Conservation (phyloP, 805 yeast species). For the Kodamaea kaohsiungensis region DNA sequence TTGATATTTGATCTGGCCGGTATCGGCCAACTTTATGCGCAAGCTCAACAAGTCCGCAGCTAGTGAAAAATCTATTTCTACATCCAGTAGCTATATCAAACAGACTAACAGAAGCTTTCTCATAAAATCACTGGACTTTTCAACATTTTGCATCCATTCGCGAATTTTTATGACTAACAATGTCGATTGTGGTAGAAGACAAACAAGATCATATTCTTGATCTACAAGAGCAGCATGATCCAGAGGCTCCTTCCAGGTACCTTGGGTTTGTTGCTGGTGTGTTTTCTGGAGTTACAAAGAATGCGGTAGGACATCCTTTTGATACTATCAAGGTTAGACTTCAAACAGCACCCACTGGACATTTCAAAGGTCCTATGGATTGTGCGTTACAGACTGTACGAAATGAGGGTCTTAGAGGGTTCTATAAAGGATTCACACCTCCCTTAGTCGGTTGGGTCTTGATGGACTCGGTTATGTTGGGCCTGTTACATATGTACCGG, state of each 20-base stretch:
- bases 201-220: slow-evolving; percentile 26
- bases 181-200: slow-evolving; percentile 29
- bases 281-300: slow-evolving; percentile 83
- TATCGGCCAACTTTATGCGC: too few relatives aligned
- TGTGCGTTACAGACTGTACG: slow-evolving; percentile 70
- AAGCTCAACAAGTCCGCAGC: too few relatives aligned
- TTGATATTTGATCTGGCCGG: too few relatives aligned
- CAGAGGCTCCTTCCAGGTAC: slow-evolving; percentile 44
- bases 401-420: slow-evolving; percentile 76
- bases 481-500: slow-evolving; percentile 78
- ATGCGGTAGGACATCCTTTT: slow-evolving; percentile 90
- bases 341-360: slow-evolving; percentile 61
- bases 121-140: too few relatives aligned
- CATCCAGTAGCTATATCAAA: too few relatives aligned
- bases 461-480: slow-evolving; percentile 91
- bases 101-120: too few relatives aligned
- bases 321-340: slow-evolving; percentile 87
- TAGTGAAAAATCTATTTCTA: too few relatives aligned
- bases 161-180: slow-evolving; percentile 5
- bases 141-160: not conserved
- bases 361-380: slow-evolving; percentile 80
- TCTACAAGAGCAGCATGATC: slow-evolving; percentile 11
- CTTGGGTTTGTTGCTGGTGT: slow-evolving; percentile 88
- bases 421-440: slow-evolving; percentile 90
- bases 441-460: slow-evolving; percentile 92